Percentiles rank a stretch among this genome's conserved stretches.
Conservation (phyloP, 805 yeast genomes). For the Starmera caribaea region DNA sequence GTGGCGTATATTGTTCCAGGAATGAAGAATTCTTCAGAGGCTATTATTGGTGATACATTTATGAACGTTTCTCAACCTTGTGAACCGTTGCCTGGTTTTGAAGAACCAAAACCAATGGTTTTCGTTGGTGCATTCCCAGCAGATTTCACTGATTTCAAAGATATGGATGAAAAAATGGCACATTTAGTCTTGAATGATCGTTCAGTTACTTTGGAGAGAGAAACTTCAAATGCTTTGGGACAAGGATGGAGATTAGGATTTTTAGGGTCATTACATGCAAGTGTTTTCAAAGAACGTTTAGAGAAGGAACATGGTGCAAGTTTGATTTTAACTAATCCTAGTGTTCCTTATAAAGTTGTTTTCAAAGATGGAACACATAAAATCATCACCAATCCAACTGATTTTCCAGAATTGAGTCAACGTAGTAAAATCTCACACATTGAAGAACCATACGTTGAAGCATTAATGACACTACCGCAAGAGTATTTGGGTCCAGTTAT, state of each 20-base stretch:
- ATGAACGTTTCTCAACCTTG: slow-evolving; percentile 50
- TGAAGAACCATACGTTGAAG: slow-evolving; percentile 85
- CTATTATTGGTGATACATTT: slow-evolving; percentile 86
- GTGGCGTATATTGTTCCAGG: slow-evolving; percentile 95
- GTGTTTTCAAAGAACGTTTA: slow-evolving; percentile 84
- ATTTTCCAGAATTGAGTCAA: slow-evolving; percentile 59
- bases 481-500: slow-evolving; percentile 86
- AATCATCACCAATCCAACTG: slow-evolving; percentile 82
- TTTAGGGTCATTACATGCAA: slow-evolving; percentile 88
- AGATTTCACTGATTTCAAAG: slow-evolving; percentile 84
- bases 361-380: slow-evolving; percentile 54
- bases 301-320: slow-evolving; percentile 93
- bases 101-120: slow-evolving; percentile 96
- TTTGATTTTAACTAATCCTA: slow-evolving; percentile 87
- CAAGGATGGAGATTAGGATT: slow-evolving; percentile 98
- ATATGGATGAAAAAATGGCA: slow-evolving; percentile 81
- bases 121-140: slow-evolving; percentile 98
- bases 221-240: slow-evolving; percentile 89
- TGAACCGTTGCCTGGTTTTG: slow-evolving; percentile 87
- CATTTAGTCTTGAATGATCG: slow-evolving; percentile 87
- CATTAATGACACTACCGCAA: slow-evolving; percentile 81
- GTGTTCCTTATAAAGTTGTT: slow-evolving; percentile 84
- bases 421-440: slow-evolving; percentile 36
- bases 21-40: slow-evolving; percentile 80
- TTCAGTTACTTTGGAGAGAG: slow-evolving; percentile 81